Conservation (phyloP, 2,329 filamentous ascomycete genomes). For the Sporothrix dimorphospora region DNA sequence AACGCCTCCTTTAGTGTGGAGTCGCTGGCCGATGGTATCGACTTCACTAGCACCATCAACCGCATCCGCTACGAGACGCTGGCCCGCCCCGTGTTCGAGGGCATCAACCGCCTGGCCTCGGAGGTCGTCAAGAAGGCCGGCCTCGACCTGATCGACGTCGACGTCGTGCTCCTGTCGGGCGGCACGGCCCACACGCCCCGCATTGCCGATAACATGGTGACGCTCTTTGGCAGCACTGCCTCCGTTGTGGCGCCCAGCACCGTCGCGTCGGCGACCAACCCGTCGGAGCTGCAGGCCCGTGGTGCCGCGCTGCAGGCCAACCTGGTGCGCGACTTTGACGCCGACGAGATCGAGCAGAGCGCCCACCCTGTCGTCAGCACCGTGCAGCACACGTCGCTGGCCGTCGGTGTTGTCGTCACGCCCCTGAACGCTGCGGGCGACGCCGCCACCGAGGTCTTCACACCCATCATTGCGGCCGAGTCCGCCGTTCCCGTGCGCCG, state of each 20-base stretch:
- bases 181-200: constrained; percentile 93
- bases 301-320: constrained; percentile 95
- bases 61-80: constrained; percentile 90
- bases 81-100: constrained; percentile 80
- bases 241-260: constrained; percentile 82
- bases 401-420: constrained; percentile 80
- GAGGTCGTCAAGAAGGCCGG: constrained; percentile 88
- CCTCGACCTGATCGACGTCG: constrained; percentile 87
- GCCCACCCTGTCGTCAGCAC: constrained; percentile 94
- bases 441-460: constrained; percentile 72
- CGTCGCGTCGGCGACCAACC: constrained; percentile 78
- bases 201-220: constrained; percentile 78
- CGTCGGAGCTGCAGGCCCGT: constrained; percentile 83
- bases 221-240: constrained; percentile 80
- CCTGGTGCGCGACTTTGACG: constrained; percentile 91
- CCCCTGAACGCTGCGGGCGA: constrained; percentile 58
- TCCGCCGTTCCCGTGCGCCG: constrained; percentile 89
- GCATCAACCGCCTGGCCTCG: constrained; percentile 84
- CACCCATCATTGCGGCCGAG: constrained; percentile 79
- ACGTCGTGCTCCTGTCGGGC: constrained; percentile 91
- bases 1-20: constrained; percentile 94
- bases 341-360: constrained; percentile 91
- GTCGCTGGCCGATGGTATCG: constrained; percentile 82
- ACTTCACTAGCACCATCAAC: constrained; percentile 93
- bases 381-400: constrained; percentile 84